Evolutionary conservation across 2,329 filamentous ascomycete genomes (phyloP), one percentile per base, ranked within the genome.

Genomic region (Nannizziopsis arthrosporioides): DNA sequence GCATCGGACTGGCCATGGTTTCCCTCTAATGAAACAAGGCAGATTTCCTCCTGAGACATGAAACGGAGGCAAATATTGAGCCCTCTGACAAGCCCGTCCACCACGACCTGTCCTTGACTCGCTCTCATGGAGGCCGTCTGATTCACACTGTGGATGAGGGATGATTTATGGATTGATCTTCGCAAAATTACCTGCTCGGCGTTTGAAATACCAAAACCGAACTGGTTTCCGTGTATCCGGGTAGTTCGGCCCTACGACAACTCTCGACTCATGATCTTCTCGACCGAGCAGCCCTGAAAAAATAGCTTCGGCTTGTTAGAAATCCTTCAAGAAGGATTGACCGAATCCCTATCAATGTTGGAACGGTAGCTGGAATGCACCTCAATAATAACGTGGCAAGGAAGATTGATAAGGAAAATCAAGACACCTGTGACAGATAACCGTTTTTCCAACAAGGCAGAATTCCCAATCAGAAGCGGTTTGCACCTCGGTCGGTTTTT

Each of bases 231-330:
- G 27, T 22, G 44, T 46, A 39, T 40, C 14, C 44, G 44, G 44
- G 44, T 46, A 46, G 22, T 46, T 46, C 44, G 44, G 44, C 36
- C 44, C 44, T 46, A 46, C 44, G 22, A 40, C 17, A 18, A 18
- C 15, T 39, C 36, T 39, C 36, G 9, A 17, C 36, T 10, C 36
- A n/a, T 17, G 14, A 39, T 27, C 7, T 27, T 27, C 22, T 27
- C 22, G 22, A 27, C 22, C 22, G 22, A 27, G 22, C 4, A 27
- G 22, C 22, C 22, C 22, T 27, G 22, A 27, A 3, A 27, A 27
- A 27, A 7, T 27, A 27, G 22, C 22, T 27, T 27, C 22, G 22
- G 22, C 22, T 27, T 27, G 22, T 27, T 27, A 27, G 22, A 7
- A 27, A 27, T 27, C 22, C 22, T 27, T 27, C 22, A 27, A 27